Conservation (phyloP, 495 filamentous ascomycete genomes). For the Parachaetomium inaequale region DNA sequence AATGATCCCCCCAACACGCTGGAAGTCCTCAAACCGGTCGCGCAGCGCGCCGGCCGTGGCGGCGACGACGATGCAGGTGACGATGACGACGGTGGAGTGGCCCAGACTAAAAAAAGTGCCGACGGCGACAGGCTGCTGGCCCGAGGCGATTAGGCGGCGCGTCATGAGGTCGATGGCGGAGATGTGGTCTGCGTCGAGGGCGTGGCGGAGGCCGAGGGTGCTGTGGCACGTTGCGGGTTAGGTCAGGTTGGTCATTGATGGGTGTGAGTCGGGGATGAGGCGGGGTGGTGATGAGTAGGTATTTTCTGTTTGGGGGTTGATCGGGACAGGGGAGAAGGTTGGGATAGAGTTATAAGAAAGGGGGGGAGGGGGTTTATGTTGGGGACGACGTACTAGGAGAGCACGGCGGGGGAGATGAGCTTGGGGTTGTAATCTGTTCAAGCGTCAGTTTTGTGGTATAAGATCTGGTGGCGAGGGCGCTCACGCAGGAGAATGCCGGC, state of each 20-base stretch:
- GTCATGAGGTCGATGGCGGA: constrained; percentile 96
- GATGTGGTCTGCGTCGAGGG: constrained; percentile 95
- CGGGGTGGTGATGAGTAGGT: constrained; percentile 44
- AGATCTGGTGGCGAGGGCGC: background rate
- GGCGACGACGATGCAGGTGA: constrained; percentile 88
- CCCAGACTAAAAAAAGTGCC: constrained; percentile 95
- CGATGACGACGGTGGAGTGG: constrained; percentile 88
- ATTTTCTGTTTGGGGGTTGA: constrained; percentile 36
- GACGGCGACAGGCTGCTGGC: constrained; percentile 84
- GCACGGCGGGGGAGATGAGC: constrained; percentile 72
- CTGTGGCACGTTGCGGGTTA: too few relatives aligned
- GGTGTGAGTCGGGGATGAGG: too few relatives aligned
- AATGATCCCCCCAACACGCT: constrained; percentile 80
- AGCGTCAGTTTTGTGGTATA: background rate
- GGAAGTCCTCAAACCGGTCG: constrained; percentile 72
- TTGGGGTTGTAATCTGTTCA: constrained; percentile 40
- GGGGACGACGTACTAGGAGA: constrained; percentile 57
- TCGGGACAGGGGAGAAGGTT: background rate
- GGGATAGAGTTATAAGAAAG: background rate
- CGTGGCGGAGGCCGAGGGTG: constrained; percentile 87
- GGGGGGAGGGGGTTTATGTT: background rate
- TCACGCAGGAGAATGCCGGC: constrained; percentile 61
- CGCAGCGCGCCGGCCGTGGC: constrained; percentile 81
- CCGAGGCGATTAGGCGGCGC: constrained; percentile 79
- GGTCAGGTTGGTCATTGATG: too few relatives aligned